Conservation (phyloP, 768 basidiomycete species). For the Tephrocybe sp. region DNA sequence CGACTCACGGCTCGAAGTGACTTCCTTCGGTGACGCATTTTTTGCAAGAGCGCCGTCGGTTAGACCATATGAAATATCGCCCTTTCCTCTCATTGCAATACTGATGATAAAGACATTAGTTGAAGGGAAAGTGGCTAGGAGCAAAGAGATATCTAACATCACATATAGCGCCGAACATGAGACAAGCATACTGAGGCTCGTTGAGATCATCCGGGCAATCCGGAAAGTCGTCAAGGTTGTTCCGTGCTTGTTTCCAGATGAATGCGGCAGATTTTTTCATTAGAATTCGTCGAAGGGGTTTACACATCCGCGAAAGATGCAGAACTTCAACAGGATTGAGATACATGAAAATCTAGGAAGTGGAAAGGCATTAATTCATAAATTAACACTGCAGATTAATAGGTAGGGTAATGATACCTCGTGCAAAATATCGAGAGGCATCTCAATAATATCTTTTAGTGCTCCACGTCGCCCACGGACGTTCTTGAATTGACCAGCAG, state of each 20-base stretch:
- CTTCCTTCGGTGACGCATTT: conserved; percentile 6
- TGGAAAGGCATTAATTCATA: too few relatives aligned
- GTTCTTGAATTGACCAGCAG: background rate
- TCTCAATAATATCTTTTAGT: conserved; percentile 23
- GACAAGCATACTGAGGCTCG: conserved; percentile 5
- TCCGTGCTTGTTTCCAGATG: conserved; percentile 10
- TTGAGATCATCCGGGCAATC: conserved; percentile 12
- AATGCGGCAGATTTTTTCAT: conserved; percentile 14
- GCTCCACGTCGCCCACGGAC: conserved; percentile 16
- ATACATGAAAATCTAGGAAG: conserved; percentile 33
- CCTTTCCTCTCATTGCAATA: conserved; percentile 2
- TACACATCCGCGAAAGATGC: conserved; percentile 36
- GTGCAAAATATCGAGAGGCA: conserved; percentile 31
- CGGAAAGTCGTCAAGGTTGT: conserved; percentile 12
- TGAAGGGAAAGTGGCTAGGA: background rate
- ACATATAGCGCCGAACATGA: conserved; percentile 6
- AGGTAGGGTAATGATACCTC: conserved; percentile 19
- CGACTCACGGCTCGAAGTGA: background rate
- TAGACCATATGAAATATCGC: conserved; percentile 12
- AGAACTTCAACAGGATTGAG: conserved; percentile 36
- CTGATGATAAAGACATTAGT: background rate
- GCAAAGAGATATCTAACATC: background rate
- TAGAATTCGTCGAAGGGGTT: conserved; percentile 26
- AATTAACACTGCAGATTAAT: background rate
- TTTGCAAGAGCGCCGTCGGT: conserved; percentile 12